Conservation (phyloP, 805 yeast genomes). For the Yamadazyma scolyti region DNA sequence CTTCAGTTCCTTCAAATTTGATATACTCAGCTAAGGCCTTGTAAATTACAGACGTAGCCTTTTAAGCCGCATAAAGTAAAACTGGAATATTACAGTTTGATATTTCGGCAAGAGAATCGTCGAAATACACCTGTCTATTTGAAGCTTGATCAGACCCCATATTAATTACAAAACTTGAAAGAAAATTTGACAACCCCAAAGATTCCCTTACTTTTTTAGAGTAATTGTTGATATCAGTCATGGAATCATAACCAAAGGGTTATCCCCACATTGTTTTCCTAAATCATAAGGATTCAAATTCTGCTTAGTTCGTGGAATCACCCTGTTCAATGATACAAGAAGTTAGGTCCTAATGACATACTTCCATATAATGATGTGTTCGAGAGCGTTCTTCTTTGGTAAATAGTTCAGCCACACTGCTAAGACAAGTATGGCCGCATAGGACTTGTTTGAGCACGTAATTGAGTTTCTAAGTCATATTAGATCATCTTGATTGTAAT, state of each 20-base stretch:
- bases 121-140: too few relatives aligned
- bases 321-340: constrained; percentile 27
- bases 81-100: constrained; percentile 60
- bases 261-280: constrained; percentile 41
- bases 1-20: constrained; percentile 13
- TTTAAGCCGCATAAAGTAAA: constrained; percentile 86
- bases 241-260: constrained; percentile 40
- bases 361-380: too few relatives aligned
- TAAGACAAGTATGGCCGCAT: constrained; percentile 73
- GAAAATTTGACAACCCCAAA: too few relatives aligned
- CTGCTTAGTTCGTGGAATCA: too few relatives aligned
- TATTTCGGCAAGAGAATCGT: constrained; percentile 41
- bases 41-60: constrained; percentile 85
- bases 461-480: too few relatives aligned
- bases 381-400: too few relatives aligned
- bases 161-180: too few relatives aligned
- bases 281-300: constrained; percentile 60
- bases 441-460: constrained; percentile 72
- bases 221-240: constrained; percentile 44
- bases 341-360: constrained; percentile 20
- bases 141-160: too few relatives aligned
- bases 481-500: too few relatives aligned
- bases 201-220: constrained; percentile 50
- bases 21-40: constrained; percentile 45
- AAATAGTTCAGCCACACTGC: too few relatives aligned